Percentiles rank a stretch among this genome's conserved stretches.
Evolutionary conservation across 192 early-diverging fungal species (phyloP).

Genomic region (Jimgerdemannia lactiflua): DNA sequence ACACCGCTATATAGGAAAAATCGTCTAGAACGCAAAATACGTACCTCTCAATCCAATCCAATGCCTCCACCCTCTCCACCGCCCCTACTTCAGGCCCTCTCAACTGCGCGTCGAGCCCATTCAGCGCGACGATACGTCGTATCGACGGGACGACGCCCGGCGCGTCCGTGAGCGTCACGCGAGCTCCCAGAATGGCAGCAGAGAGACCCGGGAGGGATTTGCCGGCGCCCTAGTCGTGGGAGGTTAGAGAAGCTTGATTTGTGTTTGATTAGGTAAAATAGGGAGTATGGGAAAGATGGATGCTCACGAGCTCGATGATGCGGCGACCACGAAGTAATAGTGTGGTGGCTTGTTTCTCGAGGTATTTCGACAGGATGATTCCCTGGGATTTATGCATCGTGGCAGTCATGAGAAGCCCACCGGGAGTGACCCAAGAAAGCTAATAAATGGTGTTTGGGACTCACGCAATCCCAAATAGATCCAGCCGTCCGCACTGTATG

Average conservation of each 20-base stretch:
- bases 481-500: constrained; percentile 9
- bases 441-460: not conserved
- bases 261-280: too few relatives aligned
- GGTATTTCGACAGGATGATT: constrained; percentile 11
- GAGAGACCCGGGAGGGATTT: constrained; percentile 7
- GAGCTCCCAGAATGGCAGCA: constrained; percentile 10
- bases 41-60: constrained; percentile 14
- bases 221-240: constrained; percentile 2
- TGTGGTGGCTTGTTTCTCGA: constrained; percentile 1
- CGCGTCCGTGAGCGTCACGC: constrained; percentile 9
- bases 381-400: not conserved
- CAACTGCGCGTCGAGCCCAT: not conserved
- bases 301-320: constrained; percentile 6
- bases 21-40: too few relatives aligned
- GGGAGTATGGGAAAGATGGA: too few relatives aligned
- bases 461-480: constrained; percentile 10
- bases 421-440: too few relatives aligned
- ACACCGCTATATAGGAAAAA: too few relatives aligned
- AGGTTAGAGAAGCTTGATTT: not conserved
- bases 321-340: not conserved
- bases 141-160: not conserved
- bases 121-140: constrained; percentile 1
- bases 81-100: not conserved
- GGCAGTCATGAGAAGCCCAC: not conserved
- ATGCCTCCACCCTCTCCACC: constrained; percentile 3